phyloP scores from a whole-genome alignment of 306 rosid species.

The Alnus glutinosa region DNA sequence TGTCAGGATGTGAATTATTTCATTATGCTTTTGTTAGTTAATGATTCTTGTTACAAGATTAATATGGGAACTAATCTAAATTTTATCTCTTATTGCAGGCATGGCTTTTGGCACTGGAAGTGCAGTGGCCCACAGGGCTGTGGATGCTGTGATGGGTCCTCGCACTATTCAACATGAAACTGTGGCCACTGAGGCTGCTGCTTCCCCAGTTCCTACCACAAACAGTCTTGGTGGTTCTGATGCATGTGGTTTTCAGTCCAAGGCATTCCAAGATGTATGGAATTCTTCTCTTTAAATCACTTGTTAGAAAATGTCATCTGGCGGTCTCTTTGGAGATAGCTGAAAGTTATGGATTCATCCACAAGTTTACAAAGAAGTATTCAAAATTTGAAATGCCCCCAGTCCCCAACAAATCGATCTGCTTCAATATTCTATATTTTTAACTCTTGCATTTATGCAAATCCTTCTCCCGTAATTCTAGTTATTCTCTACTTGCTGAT shows the following conservation, averaged over 20 bases:
- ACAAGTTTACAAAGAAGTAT: not conserved
- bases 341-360: not conserved
- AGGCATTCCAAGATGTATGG: slow-evolving; percentile 88
- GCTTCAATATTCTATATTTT: not conserved
- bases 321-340: not conserved
- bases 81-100: slow-evolving; percentile 35
- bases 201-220: slow-evolving; percentile 56
- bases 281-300: not conserved
- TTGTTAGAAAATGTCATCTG: not conserved
- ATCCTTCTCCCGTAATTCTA: not conserved
- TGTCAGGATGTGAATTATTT: not conserved
- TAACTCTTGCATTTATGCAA: not conserved
- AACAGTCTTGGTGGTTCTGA: slow-evolving; percentile 52
- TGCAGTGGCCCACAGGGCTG: slow-evolving; percentile 90
- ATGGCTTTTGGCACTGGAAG: slow-evolving; percentile 92
- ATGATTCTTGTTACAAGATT: no score
- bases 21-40: no score
- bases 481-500: not conserved
- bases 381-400: not conserved
- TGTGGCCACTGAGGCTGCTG: slow-evolving; percentile 51
- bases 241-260: slow-evolving; percentile 61
- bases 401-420: not conserved
- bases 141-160: slow-evolving; percentile 84
- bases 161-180: slow-evolving; percentile 75
- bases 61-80: not conserved